Evolutionary conservation across 352 stramenopile genomes (phyloP).

Genomic region (Thalassiosira livingstoniorum): DNA sequence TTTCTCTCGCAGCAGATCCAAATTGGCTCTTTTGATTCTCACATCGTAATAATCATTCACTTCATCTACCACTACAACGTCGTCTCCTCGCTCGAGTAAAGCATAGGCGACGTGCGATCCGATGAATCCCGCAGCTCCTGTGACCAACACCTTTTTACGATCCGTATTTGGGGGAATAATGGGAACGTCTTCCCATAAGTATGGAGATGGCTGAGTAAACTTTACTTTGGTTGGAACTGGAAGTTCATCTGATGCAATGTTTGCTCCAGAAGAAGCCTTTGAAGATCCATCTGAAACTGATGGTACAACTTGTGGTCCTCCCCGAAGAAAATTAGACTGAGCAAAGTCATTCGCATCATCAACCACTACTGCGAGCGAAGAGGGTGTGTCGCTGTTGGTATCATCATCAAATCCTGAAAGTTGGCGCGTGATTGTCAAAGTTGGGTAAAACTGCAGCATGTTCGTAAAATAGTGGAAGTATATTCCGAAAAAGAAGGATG

Average conservation of each 20-base stretch:
- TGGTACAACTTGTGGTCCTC: not conserved
- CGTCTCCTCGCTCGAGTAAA: constrained; percentile 77
- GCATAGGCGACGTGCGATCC: constrained; percentile 92
- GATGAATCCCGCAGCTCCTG: constrained; percentile 96
- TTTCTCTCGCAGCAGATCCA: constrained; percentile 85
- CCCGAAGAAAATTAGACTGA: not conserved
- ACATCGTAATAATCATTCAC: constrained; percentile 99
- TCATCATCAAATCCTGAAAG: too few species aligned
- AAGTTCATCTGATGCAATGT: too few species aligned
- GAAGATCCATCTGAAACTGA: not conserved
- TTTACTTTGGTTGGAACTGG: not conserved
- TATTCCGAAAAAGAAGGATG: constrained; percentile 8
- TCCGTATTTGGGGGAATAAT: constrained; percentile 66
- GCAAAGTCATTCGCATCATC: not conserved
- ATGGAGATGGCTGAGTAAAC: not conserved
- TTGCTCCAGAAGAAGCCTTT: not conserved
- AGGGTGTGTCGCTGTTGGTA: not conserved
- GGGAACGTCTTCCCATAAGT: not conserved
- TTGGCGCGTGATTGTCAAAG: too few species aligned
- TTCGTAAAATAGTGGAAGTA: not conserved
- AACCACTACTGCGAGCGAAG: not conserved
- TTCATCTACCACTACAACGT: constrained; percentile 96
- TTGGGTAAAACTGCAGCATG: not conserved
- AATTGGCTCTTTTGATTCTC: constrained; percentile 95
- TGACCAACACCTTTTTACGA: constrained; percentile 90